Evolutionary conservation across 2,329 filamentous ascomycete species (phyloP), one percentile per base, ranked within the genome.

Genomic region (Diaporthe citri): DNA sequence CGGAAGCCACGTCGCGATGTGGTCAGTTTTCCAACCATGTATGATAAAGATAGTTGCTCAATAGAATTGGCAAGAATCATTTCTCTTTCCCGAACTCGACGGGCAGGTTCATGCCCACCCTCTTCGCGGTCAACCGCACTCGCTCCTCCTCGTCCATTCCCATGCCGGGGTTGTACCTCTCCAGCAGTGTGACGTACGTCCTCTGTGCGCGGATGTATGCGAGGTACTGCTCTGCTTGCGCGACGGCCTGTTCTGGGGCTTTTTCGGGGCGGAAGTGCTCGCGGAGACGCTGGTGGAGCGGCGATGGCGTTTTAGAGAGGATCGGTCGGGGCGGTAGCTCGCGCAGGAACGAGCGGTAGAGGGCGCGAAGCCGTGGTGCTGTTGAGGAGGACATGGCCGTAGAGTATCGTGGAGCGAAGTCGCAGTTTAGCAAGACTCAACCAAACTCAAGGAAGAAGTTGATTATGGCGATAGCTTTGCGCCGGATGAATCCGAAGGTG

Each of bases 141-240:
- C 94, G 89, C 86, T 98, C 96, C 84, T 97, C 92, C 82, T 92
- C 93, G 78, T 93, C 91, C 93, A 98, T 94, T 78, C 91, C 90
- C 91, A 97, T 95, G 25, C 96, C 95, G 0, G 95, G 95, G 83
- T 98, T 98, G 85, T 99, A 98, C 79, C 96, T 90, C 85, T 98
- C 96, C 51, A 98, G 83, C 57, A 98, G 86, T 22, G 91, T 93
- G 36, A 91, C 90, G 83, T 98, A 98, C 82, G 91, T 90, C 71
- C 96, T 89, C 87, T 99, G 97, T n/a, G 96, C 93, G 79, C 91
- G 91, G 28, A 97, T 88, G 82, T 98, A 98, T 74, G 91, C 89
- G 36, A 95, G 85, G 78, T 95, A 91, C 83, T 98, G 95, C 77
- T 95, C 91, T n/a, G 91, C 93, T 78, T 94, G 81, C 67, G 79